Evolutionary conservation across 2,329 filamentous ascomycete species (phyloP).

Genomic region (Sarocladium brachiariae): DNA sequence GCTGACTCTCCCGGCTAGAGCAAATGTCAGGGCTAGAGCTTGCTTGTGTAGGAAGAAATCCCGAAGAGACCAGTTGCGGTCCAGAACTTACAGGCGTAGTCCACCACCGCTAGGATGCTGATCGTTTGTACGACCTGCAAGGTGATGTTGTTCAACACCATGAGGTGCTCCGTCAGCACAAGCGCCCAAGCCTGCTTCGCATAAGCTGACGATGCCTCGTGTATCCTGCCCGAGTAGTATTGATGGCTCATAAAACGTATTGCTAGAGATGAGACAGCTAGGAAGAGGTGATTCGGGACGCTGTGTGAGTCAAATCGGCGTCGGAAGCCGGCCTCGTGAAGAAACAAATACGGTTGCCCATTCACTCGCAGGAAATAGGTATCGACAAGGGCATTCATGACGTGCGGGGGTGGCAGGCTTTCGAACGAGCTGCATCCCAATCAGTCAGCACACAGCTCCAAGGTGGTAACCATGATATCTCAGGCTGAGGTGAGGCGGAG

Average conservation of each 20-base stretch:
- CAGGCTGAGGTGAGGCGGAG: background rate
- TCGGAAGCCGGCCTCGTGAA: background rate
- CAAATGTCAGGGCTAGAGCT: no score
- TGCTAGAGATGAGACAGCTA: background rate
- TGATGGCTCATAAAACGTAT: slow-evolving; percentile 1
- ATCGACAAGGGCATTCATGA: slow-evolving; percentile 19
- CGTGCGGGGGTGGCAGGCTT: background rate
- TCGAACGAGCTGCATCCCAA: background rate
- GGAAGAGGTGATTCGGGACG: background rate
- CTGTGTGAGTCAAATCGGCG: background rate
- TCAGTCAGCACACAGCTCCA: background rate
- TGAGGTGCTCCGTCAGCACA: slow-evolving; percentile 1
- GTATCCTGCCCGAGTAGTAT: slow-evolving; percentile 1
- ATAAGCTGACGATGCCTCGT: slow-evolving; percentile 1
- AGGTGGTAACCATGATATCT: no score
- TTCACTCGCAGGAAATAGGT: slow-evolving; percentile 24
- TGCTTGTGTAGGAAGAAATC: no score
- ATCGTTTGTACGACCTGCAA: slow-evolving; percentile 27
- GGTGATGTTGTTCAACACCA: slow-evolving; percentile 7
- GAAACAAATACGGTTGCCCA: slow-evolving; percentile 16
- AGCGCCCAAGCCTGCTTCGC: slow-evolving; percentile 2
- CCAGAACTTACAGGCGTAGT: slow-evolving; percentile 28
- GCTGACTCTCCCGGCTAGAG: slow-evolving; percentile 13
- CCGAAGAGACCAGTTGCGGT: no score
- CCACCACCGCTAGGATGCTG: slow-evolving; percentile 28